Conservation (phyloP, 805 yeast genomes). For the Candida dajiaensis region DNA sequence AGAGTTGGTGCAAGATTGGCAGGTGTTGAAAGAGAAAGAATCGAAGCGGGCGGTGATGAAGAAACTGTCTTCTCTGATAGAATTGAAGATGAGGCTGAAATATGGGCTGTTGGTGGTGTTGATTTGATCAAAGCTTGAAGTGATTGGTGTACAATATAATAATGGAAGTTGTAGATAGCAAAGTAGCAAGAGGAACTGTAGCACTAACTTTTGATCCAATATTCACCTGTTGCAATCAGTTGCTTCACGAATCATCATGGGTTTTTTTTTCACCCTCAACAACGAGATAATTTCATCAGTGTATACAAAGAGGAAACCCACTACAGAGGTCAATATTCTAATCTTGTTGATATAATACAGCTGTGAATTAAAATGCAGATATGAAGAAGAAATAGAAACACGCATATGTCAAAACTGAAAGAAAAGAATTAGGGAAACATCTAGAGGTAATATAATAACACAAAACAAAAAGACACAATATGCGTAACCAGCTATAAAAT, state of each 20-base stretch:
- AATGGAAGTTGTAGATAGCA: not conserved
- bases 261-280: no score
- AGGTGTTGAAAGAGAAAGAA: constrained; percentile 77
- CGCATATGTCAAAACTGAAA: not conserved
- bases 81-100: constrained; percentile 79
- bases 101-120: constrained; percentile 82
- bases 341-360: not conserved
- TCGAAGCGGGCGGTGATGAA: constrained; percentile 84
- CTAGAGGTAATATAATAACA: not conserved
- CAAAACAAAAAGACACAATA: not conserved
- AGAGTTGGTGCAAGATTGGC: constrained; percentile 90
- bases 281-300: no score
- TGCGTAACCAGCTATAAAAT: not conserved
- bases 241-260: no score
- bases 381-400: not conserved
- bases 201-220: no score
- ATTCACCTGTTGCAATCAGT: no score
- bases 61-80: constrained; percentile 82
- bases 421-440: not conserved
- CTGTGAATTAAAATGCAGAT: not conserved
- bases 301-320: no score
- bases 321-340: not conserved
- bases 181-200: no score
- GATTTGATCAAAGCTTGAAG: constrained; percentile 32
- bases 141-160: not conserved